These are phyloP conservation scores for Apiospora pterosperma DNA, from an alignment of 2,329 filamentous ascomycete species.

Conservation along the genomic window DNA sequence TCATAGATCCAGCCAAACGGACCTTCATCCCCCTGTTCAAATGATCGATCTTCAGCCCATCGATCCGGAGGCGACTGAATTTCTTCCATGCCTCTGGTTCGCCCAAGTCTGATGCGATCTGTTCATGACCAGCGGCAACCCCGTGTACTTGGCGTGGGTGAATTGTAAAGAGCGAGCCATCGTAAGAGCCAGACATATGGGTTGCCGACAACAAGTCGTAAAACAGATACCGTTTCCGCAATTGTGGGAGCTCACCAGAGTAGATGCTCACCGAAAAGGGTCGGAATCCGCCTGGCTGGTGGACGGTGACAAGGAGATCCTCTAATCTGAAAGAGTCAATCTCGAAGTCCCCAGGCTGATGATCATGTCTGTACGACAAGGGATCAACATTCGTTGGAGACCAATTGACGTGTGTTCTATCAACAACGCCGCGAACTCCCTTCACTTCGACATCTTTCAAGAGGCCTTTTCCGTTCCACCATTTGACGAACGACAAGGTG, in stretches of 20 bases:
- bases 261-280: slow-evolving; percentile 95
- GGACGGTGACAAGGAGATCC: slow-evolving; percentile 85
- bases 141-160: slow-evolving; percentile 90
- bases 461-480: slow-evolving; percentile 95
- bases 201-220: slow-evolving; percentile 96
- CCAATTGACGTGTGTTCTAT: slow-evolving; percentile 81
- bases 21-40: slow-evolving; percentile 90
- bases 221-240: slow-evolving; percentile 95
- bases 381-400: slow-evolving; percentile 70
- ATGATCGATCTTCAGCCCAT: slow-evolving; percentile 92
- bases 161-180: slow-evolving; percentile 95
- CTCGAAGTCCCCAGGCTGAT: slow-evolving; percentile 91
- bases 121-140: slow-evolving; percentile 61
- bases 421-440: slow-evolving; percentile 87
- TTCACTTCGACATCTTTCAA: slow-evolving; percentile 91
- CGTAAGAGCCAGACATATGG: slow-evolving; percentile 93
- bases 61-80: slow-evolving; percentile 86
- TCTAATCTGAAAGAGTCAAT: slow-evolving; percentile 96
- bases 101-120: slow-evolving; percentile 54
- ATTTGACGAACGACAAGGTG: slow-evolving; percentile 94
- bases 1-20: slow-evolving; percentile 98
- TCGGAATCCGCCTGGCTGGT: slow-evolving; percentile 87
- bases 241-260: slow-evolving; percentile 86
- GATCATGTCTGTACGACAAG: slow-evolving; percentile 80
- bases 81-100: slow-evolving; percentile 86